Evolutionary conservation across 768 basidiomycete species (phyloP).

Genomic region (Daedalea quercina): DNA sequence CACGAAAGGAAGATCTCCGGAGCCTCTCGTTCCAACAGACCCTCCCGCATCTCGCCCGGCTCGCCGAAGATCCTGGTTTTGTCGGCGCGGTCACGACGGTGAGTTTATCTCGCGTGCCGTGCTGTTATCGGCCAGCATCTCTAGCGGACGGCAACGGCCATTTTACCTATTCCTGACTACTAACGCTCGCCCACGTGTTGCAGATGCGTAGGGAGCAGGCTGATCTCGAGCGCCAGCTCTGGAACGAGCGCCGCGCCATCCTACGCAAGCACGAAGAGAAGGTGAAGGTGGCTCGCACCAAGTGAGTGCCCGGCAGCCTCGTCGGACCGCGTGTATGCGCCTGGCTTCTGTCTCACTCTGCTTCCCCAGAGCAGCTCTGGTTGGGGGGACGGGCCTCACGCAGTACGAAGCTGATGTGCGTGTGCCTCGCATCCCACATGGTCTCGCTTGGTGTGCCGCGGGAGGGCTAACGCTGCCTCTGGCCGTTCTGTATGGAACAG

Average conservation of each 20-base stretch:
- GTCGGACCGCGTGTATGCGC: too few species aligned
- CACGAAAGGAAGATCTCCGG: slow-evolving; percentile 29
- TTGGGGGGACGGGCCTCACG: slow-evolving; percentile 50
- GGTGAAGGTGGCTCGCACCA: slow-evolving; percentile 59
- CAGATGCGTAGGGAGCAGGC: slow-evolving; percentile 73
- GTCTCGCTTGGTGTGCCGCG: slow-evolving; percentile 2
- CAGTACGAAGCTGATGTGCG: slow-evolving; percentile 64
- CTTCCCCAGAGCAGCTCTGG: slow-evolving; percentile 52
- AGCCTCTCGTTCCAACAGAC: slow-evolving; percentile 62
- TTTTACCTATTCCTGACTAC: background rate
- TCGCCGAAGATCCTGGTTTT: slow-evolving; percentile 49
- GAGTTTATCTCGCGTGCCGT: slow-evolving; percentile 9
- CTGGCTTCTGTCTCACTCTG: background rate
- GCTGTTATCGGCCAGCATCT: too few species aligned
- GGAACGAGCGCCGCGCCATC: slow-evolving; percentile 59
- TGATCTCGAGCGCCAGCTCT: slow-evolving; percentile 58
- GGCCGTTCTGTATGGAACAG: slow-evolving; percentile 29
- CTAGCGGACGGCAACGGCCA: too few species aligned
- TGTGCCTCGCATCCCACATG: slow-evolving; percentile 10
- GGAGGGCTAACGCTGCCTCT: slow-evolving; percentile 1
- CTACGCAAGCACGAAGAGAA: slow-evolving; percentile 63
- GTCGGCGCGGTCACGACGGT: slow-evolving; percentile 48
- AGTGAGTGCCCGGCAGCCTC: slow-evolving; percentile 34
- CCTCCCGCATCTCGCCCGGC: slow-evolving; percentile 53
- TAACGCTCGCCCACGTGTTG: background rate